Conservation (phyloP, 805 yeast genomes). For the Priceomyces castillae region DNA sequence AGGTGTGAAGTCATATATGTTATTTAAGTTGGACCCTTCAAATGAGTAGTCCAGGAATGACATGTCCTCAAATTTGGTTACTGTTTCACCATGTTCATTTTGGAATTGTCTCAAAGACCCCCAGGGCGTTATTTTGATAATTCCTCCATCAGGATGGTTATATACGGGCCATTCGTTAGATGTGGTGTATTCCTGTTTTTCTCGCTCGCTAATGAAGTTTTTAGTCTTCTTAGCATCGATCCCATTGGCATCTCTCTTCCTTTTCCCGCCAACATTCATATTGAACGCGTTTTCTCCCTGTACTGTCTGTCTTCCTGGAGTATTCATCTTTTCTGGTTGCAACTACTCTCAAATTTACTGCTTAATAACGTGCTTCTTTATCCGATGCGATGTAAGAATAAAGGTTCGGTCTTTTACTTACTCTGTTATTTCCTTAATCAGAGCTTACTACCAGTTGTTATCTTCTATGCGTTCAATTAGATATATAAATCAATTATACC, state of each 20-base stretch:
- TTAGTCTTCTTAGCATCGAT: conserved; percentile 16
- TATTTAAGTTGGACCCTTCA: conserved; percentile 4
- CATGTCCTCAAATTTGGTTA: conserved; percentile 48
- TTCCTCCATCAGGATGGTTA: conserved; percentile 62
- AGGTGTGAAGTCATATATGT: conserved; percentile 14
- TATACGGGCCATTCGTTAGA: conserved; percentile 53
- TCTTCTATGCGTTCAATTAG: too few species aligned
- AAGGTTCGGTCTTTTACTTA: too few species aligned
- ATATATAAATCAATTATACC: neutral
- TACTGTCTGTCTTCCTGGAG: neutral
- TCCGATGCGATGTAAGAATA: too few species aligned
- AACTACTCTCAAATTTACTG: neutral
- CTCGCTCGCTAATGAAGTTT: conserved; percentile 11
- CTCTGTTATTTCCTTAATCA: too few species aligned
- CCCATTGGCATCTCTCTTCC: conserved; percentile 12
- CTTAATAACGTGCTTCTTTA: neutral
- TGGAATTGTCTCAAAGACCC: conserved; percentile 54
- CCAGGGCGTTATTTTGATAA: conserved; percentile 59
- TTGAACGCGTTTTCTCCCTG: neutral
- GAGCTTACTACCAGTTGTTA: too few species aligned
- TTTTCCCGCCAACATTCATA: conserved; percentile 9
- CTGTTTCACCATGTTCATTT: conserved; percentile 41
- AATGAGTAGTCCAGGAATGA: conserved; percentile 23
- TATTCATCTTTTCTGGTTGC: neutral
- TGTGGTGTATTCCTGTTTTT: conserved; percentile 14